Evolutionary conservation across 2,329 filamentous ascomycete species (phyloP), one percentile per base, ranked within the genome.

Genomic region (Curvularia verruculosa): DNA sequence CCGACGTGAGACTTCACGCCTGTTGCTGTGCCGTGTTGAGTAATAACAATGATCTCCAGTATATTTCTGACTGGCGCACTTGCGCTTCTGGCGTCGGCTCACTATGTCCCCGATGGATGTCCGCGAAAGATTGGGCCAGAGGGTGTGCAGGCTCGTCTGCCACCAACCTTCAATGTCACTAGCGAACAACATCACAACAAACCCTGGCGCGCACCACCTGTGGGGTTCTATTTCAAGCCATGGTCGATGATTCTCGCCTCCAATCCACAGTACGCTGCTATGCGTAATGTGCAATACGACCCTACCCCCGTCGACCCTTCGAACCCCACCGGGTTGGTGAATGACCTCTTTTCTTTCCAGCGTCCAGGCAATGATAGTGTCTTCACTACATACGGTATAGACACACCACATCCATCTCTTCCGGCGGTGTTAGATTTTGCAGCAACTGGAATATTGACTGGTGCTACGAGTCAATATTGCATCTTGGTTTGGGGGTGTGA

Each of bases 401-500:
- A 63, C 24, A 63, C 62, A 0, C 60, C 60, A 5, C 26, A 56
- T 34, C 26, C 52, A 1, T 1, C 13, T 8, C 45, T 43, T 21
- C 15, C 48, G 0, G 54, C 50, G 12, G 52, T 59, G 13, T 23
- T 61, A 3, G 34, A 59, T 1, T 67, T 58, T 44, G 37, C 51
- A 24, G 63, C 47, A 4, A 66, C 65, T 1, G 63, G 63, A 0
- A 59, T 63, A 8, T n/a, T 66, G 5, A 31, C 34, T 10, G 59
- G 60, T n/a, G 63, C 61, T 1, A 58, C 48, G 5, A 59, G 57
- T 26, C 26, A 58, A 15, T 64, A 59, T 37, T 60, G 34, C 12
- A 36, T 64, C 18, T 19, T 66, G n/a, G 59, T 53, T 3, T 67
- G 65, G 65, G 65, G 65, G 10, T 64, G 63, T 34, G 65, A 67